Base-by-base conservation (phyloP, 2,329 filamentous ascomycete genomes). In the Pleoardoris graminearum region DNA sequence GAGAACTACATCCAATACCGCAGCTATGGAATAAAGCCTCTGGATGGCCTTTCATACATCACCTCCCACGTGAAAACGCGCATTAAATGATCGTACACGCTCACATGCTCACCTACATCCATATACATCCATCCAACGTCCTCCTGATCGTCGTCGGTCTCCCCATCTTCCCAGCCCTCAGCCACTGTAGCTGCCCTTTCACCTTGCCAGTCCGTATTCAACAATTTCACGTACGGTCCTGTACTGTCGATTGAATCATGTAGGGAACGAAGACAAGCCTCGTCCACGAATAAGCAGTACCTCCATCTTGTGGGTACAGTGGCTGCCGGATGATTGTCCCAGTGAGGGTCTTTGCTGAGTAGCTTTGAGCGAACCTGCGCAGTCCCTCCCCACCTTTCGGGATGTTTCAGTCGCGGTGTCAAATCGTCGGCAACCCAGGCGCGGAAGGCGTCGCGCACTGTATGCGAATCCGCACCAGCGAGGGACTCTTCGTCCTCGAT, bases 211-310 rank as follows among this genome's bases (percentile, higher is more conserved):
- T 42, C 33, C 6, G 48, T 44, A 27, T 25, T 53, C 25, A 57
- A 23, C 11, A 59, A 30, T 21, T 53, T 59, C 43, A 54, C 17
- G 19, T 39, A 22, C 17, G 45, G 45, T 39, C 27, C 22, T 32
- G 23, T 14, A n/a, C 38, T 11, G 48, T 44, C 46, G 5, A 19
- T 22, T 4, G 44, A 17, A 47, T 47, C 46, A 11, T 17, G 8
- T 7, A 55, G 7, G 29, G 51, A 57, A 42, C 54, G 49, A 30
- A 55, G 35, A 44, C 52, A 57, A 46, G 16, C 32, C 16, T 60
- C 23, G 46, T 59, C 59, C 42, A 61, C 57, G 48, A 61, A 54
- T 36, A 59, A 19, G 48, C 59, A 61, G 45, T 45, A 59, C 14
- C 50, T 27, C 56, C 59, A 57, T 27, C 56, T 29, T 17, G 56